Conservation (phyloP, 2,329 filamentous ascomycete genomes). For the Pestalotiopsis sp. region DNA sequence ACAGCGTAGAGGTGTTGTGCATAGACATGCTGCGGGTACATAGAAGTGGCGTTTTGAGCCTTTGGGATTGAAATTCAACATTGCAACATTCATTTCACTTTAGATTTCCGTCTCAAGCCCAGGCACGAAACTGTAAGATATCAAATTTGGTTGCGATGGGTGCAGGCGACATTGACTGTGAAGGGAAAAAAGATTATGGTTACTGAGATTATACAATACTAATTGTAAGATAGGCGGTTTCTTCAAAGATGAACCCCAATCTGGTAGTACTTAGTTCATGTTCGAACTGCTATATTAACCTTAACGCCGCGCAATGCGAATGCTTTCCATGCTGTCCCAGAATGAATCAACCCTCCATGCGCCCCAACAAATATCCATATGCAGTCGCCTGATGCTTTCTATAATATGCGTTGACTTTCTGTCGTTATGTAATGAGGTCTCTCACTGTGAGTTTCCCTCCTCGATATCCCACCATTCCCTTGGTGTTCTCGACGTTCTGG, state of each 20-base stretch:
- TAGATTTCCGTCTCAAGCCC: too few species aligned
- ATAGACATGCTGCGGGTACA: neutral
- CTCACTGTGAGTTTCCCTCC: slow-evolving; percentile 16
- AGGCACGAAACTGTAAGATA: too few species aligned
- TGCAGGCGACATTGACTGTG: too few species aligned
- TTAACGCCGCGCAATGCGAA: slow-evolving; percentile 3
- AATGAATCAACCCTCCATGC: neutral
- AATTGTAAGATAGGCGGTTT: neutral
- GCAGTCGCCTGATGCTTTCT: slow-evolving; percentile 3
- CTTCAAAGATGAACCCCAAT: neutral
- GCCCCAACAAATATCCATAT: neutral
- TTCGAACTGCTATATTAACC: neutral
- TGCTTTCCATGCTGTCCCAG: neutral
- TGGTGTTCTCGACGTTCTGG: slow-evolving; percentile 17
- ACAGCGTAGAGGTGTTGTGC: neutral
- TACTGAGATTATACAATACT: neutral
- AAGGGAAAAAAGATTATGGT: neutral
- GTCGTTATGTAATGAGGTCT: neutral
- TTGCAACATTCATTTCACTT: neutral
- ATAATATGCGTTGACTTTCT: neutral
- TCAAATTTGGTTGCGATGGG: too few species aligned
- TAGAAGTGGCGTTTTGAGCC: neutral
- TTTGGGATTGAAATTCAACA: neutral
- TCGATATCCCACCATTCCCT: slow-evolving; percentile 42
- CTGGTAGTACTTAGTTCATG: neutral